phyloP scores from a whole-genome alignment of 768 basidiomycete species.

The Tulasnella sp. region DNA sequence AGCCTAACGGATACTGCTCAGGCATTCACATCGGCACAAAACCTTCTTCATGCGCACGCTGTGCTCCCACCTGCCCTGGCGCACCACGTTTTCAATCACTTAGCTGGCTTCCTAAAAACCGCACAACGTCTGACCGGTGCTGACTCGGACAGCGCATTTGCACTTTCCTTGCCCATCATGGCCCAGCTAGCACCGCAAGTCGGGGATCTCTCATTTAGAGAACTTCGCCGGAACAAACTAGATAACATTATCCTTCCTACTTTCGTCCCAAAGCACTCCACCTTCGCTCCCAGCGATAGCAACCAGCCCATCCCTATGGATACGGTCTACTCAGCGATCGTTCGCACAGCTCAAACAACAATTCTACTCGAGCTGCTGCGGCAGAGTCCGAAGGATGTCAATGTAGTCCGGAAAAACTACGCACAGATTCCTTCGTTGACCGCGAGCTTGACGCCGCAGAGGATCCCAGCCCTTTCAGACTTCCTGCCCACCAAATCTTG shows the following conservation, averaged over 20 bases:
- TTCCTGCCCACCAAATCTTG: slow-evolving; percentile 35
- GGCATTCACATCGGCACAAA: slow-evolving; percentile 44
- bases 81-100: slow-evolving; percentile 57
- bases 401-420: slow-evolving; percentile 54
- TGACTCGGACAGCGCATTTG: slow-evolving; percentile 32
- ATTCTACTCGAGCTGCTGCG: slow-evolving; percentile 54
- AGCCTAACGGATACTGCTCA: slow-evolving; percentile 37
- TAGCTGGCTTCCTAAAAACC: slow-evolving; percentile 48
- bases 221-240: slow-evolving; percentile 61
- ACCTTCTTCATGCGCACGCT: slow-evolving; percentile 46
- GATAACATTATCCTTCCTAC: slow-evolving; percentile 60
- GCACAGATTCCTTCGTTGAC: slow-evolving; percentile 50
- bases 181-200: slow-evolving; percentile 53
- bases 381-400: slow-evolving; percentile 57
- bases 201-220: slow-evolving; percentile 58
- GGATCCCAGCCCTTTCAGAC: slow-evolving; percentile 24
- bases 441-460: neutral
- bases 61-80: slow-evolving; percentile 52
- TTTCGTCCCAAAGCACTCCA: slow-evolving; percentile 52
- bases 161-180: slow-evolving; percentile 46
- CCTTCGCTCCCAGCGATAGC: slow-evolving; percentile 24
- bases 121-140: slow-evolving; percentile 37
- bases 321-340: slow-evolving; percentile 35
- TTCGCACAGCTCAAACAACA: slow-evolving; percentile 62
- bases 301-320: neutral